Conservation (phyloP, 371 early-diverging fungal species). For the Basidiobolus meristosporus region DNA sequence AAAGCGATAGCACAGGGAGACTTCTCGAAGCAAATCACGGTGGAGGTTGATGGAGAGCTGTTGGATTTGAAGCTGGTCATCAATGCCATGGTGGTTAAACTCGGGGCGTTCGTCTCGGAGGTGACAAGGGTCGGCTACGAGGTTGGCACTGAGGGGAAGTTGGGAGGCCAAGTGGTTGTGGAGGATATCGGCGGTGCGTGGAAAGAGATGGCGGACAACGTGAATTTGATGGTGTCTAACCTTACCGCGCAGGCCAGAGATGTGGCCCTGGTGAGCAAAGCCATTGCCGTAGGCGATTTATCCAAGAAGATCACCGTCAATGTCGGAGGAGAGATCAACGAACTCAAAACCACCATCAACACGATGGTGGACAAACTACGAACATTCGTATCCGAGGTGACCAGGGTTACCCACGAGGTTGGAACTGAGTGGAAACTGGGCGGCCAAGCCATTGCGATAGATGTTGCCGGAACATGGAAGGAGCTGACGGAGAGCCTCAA, state of each 20-base stretch:
- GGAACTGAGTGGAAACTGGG: slow-evolving; percentile 41
- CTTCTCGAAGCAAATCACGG: slow-evolving; percentile 28
- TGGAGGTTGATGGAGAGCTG: slow-evolving; percentile 27
- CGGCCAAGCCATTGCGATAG: slow-evolving; percentile 34
- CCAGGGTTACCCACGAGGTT: slow-evolving; percentile 33
- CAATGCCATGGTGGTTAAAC: slow-evolving; percentile 38
- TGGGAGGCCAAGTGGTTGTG: slow-evolving; percentile 34
- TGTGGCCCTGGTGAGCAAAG: slow-evolving; percentile 21
- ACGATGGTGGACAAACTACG: slow-evolving; percentile 18
- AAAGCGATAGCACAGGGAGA: slow-evolving; percentile 41
- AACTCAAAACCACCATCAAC: slow-evolving; percentile 21
- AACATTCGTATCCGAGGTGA: slow-evolving; percentile 28
- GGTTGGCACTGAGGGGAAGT: slow-evolving; percentile 36
- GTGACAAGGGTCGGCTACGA: slow-evolving; percentile 40
- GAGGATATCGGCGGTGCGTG: slow-evolving; percentile 30
- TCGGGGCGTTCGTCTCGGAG: slow-evolving; percentile 30
- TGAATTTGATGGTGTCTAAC: slow-evolving; percentile 36
- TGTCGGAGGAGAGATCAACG: slow-evolving; percentile 22
- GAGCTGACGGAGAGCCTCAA: slow-evolving; percentile 48
- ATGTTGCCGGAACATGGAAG: slow-evolving; percentile 49
- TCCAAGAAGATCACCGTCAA: slow-evolving; percentile 18
- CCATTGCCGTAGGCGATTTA: slow-evolving; percentile 25
- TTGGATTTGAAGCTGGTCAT: slow-evolving; percentile 33
- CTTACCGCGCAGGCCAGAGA: slow-evolving; percentile 28
- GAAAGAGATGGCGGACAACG: slow-evolving; percentile 36